Percentiles rank a stretch among this genome's conserved stretches.
phyloP scores from a whole-genome alignment of 2,329 filamentous ascomycete genomes.

The Purpureocillium takamizusanense region DNA sequence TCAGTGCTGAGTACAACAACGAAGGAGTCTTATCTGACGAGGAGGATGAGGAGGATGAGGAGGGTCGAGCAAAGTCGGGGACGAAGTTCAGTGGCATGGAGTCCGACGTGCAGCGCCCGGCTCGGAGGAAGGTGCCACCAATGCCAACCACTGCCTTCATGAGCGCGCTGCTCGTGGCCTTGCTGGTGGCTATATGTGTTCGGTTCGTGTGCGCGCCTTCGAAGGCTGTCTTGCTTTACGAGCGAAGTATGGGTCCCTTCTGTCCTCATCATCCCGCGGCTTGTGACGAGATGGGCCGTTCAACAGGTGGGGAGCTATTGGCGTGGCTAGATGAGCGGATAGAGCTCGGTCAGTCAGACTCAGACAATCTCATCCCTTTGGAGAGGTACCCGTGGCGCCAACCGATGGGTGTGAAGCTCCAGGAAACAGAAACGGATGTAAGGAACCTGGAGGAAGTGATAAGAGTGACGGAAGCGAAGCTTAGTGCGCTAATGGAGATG shows the following conservation, averaged over 20 bases:
- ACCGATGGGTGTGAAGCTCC: slow-evolving; percentile 50
- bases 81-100: slow-evolving; percentile 29
- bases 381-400: slow-evolving; percentile 43
- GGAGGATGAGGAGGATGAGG: slow-evolving; percentile 67
- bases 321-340: slow-evolving; percentile 86
- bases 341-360: slow-evolving; percentile 53
- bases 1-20: slow-evolving; percentile 55
- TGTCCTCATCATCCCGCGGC: slow-evolving; percentile 64
- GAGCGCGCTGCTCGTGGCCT: slow-evolving; percentile 62
- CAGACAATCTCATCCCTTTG: slow-evolving; percentile 22
- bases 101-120: slow-evolving; percentile 50
- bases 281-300: slow-evolving; percentile 88
- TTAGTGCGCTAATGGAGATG: slow-evolving; percentile 67
- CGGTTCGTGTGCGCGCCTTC: slow-evolving; percentile 44
- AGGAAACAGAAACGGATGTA: slow-evolving; percentile 56
- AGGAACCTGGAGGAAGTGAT: slow-evolving; percentile 74
- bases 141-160: slow-evolving; percentile 70
- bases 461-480: slow-evolving; percentile 73
- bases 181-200: slow-evolving; percentile 69
- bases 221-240: slow-evolving; percentile 25
- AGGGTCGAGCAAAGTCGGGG: slow-evolving; percentile 53
- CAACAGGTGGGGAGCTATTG: slow-evolving; percentile 85
- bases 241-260: slow-evolving; percentile 19
- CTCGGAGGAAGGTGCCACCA: slow-evolving; percentile 68
- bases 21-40: slow-evolving; percentile 72